Evolutionary conservation across 768 basidiomycete genomes (phyloP).

Genomic region (Termitomyces sp.): DNA sequence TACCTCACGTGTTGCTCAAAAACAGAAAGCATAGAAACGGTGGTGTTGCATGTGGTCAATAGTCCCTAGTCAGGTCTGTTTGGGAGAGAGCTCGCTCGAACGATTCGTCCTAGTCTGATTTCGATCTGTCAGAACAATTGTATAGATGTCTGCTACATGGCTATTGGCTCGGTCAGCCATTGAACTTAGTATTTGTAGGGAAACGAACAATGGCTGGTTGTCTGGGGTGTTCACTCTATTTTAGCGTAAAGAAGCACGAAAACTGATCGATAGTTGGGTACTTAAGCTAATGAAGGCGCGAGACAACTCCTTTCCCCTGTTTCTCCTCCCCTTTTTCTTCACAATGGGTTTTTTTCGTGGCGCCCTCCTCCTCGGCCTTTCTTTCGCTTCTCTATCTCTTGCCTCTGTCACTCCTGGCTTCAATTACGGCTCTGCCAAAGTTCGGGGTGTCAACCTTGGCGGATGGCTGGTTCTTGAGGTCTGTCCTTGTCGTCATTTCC

Average conservation of each 20-base stretch:
- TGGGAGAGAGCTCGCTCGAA: background rate
- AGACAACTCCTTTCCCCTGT: background rate
- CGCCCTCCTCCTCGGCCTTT: constrained; percentile 20
- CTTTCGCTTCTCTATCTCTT: constrained; percentile 24
- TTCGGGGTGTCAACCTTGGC: constrained; percentile 83
- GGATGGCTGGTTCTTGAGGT: constrained; percentile 48
- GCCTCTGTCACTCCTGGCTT: constrained; percentile 48
- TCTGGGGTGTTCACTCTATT: constrained; percentile 9
- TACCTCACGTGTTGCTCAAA: background rate
- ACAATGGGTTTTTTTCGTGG: constrained; percentile 11
- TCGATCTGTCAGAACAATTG: background rate
- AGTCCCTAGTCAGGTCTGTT: background rate
- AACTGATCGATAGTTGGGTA: constrained; percentile 9
- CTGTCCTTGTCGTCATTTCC: constrained; percentile 2
- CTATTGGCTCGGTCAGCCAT: background rate
- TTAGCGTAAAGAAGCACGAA: constrained; percentile 17
- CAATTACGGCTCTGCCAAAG: constrained; percentile 66
- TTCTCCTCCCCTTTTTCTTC: constrained; percentile 3
- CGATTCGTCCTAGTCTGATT: background rate
- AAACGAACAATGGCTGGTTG: constrained; percentile 5
- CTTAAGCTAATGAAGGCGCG: background rate
- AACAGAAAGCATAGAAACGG: background rate
- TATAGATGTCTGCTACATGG: background rate
- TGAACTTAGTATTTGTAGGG: background rate
- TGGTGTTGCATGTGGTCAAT: no score